These are phyloP conservation scores for Striga hermonthica DNA, from an alignment of 305 asterid genomes.

Conservation along the genomic window DNA sequence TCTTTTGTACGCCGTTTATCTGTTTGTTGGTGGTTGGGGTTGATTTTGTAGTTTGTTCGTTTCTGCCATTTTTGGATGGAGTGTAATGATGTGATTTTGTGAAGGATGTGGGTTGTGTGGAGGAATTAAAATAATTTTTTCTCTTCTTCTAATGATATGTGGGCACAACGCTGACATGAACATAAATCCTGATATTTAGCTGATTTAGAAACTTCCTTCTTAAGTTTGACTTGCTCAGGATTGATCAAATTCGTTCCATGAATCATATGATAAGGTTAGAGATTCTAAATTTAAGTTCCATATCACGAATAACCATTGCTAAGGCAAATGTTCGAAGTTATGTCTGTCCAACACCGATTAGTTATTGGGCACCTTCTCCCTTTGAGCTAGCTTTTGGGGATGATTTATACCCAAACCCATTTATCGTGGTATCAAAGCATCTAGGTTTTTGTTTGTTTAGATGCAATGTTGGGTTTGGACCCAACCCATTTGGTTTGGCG, in stretches of 20 bases:
- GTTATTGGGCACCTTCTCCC: too few relatives aligned
- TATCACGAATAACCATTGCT: not conserved
- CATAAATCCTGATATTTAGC: constrained; percentile 3
- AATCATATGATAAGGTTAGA: constrained; percentile 3
- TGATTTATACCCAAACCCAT: too few relatives aligned
- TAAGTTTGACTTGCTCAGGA: constrained; percentile 6
- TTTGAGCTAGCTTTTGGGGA: too few relatives aligned
- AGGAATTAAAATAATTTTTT: not conserved
- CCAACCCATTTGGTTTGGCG: too few relatives aligned
- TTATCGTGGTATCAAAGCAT: too few relatives aligned
- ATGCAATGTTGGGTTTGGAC: too few relatives aligned
- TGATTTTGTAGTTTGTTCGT: constrained; percentile 27
- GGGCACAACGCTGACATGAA: too few relatives aligned
- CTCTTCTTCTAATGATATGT: not conserved
- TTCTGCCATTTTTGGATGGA: constrained; percentile 23
- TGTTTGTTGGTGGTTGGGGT: constrained; percentile 16
- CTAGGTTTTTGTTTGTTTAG: too few relatives aligned
- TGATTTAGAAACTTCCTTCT: constrained; percentile 1
- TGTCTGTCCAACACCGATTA: too few relatives aligned
- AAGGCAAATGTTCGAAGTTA: not conserved
- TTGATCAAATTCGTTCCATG: not conserved
- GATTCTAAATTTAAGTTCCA: not conserved
- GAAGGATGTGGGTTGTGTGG: constrained; percentile 18
- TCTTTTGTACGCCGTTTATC: not conserved
- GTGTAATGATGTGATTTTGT: constrained; percentile 25